phyloP scores from a whole-genome alignment of 106 monocot genomes.

The Iris macrosiphon region DNA sequence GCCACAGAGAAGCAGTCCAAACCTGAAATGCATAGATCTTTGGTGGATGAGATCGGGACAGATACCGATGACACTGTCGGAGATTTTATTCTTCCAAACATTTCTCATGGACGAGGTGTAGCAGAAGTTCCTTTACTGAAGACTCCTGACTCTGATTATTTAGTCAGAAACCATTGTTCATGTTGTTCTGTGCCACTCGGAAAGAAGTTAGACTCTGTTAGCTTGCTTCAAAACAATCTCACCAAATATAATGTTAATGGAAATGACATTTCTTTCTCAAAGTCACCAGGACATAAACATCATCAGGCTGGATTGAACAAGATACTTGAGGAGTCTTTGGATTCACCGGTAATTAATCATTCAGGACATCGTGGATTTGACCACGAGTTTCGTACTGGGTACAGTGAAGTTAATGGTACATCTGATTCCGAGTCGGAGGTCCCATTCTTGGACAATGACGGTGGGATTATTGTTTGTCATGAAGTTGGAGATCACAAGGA shows the following conservation, averaged over 20 bases:
- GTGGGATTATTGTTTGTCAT: conserved; percentile 10
- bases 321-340: conserved; percentile 5
- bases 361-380: conserved; percentile 11
- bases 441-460: conserved; percentile 24
- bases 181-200: conserved; percentile 38
- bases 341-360: conserved; percentile 2
- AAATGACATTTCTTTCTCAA: too few relatives aligned
- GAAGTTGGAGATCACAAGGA: conserved; percentile 4
- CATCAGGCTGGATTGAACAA: neutral
- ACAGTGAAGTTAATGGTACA: conserved; percentile 35
- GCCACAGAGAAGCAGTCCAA: conserved; percentile 27
- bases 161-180: conserved; percentile 23
- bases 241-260: neutral
- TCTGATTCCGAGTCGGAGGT: conserved; percentile 48
- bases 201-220: conserved; percentile 13
- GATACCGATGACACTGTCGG: conserved; percentile 5
- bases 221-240: conserved; percentile 18
- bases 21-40: conserved; percentile 20
- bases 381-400: conserved; percentile 23
- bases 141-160: conserved; percentile 9
- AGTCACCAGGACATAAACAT: too few relatives aligned
- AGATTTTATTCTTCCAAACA: neutral
- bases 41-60: conserved; percentile 25
- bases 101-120: conserved; percentile 12
- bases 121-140: conserved; percentile 20